phyloP scores from a whole-genome alignment of 768 basidiomycete species.

The Auricularia heimuer region DNA sequence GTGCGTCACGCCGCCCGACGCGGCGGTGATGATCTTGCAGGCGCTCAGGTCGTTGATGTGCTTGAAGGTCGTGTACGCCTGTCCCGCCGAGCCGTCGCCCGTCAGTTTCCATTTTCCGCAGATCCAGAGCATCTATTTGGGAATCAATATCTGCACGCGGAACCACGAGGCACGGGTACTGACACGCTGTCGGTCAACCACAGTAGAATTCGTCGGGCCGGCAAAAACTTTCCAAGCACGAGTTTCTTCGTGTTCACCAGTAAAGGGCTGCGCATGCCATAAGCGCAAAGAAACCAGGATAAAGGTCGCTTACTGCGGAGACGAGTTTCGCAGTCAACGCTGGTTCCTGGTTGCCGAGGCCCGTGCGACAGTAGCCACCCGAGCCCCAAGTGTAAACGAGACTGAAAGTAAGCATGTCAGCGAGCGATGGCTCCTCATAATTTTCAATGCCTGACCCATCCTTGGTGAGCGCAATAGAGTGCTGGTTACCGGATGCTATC shows the following conservation, averaged over 20 bases:
- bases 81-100: conserved; percentile 72
- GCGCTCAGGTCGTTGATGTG: conserved; percentile 82
- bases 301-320: conserved; percentile 46
- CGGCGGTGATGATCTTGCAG: conserved; percentile 61
- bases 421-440: neutral
- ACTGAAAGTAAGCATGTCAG: conserved; percentile 26
- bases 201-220: conserved; percentile 77
- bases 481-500: conserved; percentile 82
- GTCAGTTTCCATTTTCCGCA: conserved; percentile 44
- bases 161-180: neutral
- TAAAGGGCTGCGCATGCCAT: neutral
- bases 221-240: conserved; percentile 57
- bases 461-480: conserved; percentile 70
- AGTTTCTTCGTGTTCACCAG: conserved; percentile 18
- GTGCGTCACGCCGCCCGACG: conserved; percentile 83
- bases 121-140: conserved; percentile 66
- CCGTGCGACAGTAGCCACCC: conserved; percentile 85
- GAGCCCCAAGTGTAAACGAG: conserved; percentile 81
- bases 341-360: conserved; percentile 79
- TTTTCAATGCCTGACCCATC: conserved; percentile 42
- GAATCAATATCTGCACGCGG: neutral
- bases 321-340: conserved; percentile 71
- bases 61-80: conserved; percentile 80
- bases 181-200: conserved; percentile 61
- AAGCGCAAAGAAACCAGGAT: neutral